Evolutionary conservation across 768 basidiomycete genomes (phyloP), one percentile per base, ranked within the genome.

Genomic region (Pleurotus cornucopiae): DNA sequence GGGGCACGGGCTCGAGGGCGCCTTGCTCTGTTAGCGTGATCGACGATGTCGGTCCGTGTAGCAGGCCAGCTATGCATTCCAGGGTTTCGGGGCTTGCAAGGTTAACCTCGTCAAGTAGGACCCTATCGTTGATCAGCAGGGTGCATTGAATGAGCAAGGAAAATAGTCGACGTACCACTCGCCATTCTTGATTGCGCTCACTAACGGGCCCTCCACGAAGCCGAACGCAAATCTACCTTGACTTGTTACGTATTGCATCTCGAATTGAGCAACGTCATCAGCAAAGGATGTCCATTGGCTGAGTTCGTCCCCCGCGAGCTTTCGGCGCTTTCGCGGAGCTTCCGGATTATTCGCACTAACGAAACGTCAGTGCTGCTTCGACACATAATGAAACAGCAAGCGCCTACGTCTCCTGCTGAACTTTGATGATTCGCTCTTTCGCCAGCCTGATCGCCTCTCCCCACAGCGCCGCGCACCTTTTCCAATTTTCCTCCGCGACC

Each of bases 81-180:
- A 98, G 76, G 0, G 96, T 98, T 69, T 98, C 97, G 21, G 94
- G 76, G 57, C 89, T 93, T 1, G 96, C 94, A 21, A 99, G 75
- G 65, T 99, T 99, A 66, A 98, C 86, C 69, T 98, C 97, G 61
- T 99, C 97, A 4, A 99, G 83, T 18, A 99, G 76, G 38, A 98
- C 80, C 94, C 94, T 97, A 57, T 34, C 2, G 12, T 34, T 34
- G 30, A 34, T 34, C 30, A 34, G 9, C 6, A 7, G 30, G 30
- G 30, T 34, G 11, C 9, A 11, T 11, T 34, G 30, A 34, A 37
- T 23, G 30, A 3, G 13, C 46, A 37, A 49, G 23, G 23, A 1
- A 25, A 25, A 21, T 38, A 40, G 14, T 6, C 60, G 45, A 73
- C 89, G 63, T 63, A 96, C 97, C 97, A 99, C 67, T 96, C 84